Percentiles rank a stretch among this genome's conserved stretches.
Evolutionary conservation across 2,329 filamentous ascomycete genomes (phyloP).

Genomic region (Microdochium paspali): DNA sequence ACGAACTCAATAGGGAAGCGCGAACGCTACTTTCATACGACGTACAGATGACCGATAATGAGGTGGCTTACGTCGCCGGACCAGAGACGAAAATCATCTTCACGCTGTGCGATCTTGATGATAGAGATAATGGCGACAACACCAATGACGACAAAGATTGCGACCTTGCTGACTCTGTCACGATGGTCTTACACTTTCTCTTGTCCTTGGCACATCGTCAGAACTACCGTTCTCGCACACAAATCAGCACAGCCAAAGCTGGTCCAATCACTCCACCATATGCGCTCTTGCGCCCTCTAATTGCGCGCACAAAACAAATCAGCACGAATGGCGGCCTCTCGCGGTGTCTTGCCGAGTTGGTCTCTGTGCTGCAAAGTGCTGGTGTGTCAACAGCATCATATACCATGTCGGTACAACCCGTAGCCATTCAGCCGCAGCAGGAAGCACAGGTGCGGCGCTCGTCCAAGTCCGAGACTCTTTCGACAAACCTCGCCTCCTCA

Average conservation of each 20-base stretch:
- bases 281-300: constrained; percentile 40
- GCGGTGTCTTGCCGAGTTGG: constrained; percentile 31
- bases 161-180: constrained; percentile 52
- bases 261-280: constrained; percentile 32
- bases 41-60: constrained; percentile 52
- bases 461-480: constrained; percentile 32
- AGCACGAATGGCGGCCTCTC: constrained; percentile 28
- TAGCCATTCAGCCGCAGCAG: constrained; percentile 14
- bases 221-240: constrained; percentile 60
- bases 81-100: constrained; percentile 50
- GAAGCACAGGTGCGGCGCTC: constrained; percentile 21
- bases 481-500: constrained; percentile 31
- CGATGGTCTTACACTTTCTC: constrained; percentile 62
- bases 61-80: constrained; percentile 46
- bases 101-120: constrained; percentile 55
- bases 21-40: constrained; percentile 62
- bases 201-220: constrained; percentile 71
- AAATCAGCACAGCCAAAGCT: constrained; percentile 30
- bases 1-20: constrained; percentile 78
- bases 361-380: constrained; percentile 32
- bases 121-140: constrained; percentile 23
- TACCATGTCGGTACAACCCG: constrained; percentile 27
- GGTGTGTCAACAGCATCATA: constrained; percentile 33
- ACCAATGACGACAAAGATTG: constrained; percentile 27
- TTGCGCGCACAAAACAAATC: constrained; percentile 37